Evolutionary conservation across 1,284 basidiomycete genomes (phyloP).

Genomic region (Ustilago bromivora): DNA sequence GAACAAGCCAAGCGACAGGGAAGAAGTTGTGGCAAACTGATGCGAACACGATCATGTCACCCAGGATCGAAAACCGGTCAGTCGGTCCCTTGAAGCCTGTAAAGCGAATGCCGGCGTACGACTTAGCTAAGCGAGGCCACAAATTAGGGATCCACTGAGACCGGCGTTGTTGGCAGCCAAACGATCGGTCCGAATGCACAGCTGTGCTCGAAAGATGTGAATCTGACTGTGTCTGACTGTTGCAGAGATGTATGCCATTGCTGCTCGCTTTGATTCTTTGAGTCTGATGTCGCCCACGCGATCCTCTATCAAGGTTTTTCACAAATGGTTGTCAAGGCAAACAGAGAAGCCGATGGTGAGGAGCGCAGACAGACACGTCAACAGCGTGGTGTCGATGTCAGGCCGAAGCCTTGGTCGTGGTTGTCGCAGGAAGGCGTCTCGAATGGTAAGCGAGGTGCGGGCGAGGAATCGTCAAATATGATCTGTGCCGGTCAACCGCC

Average conservation of each 20-base stretch:
- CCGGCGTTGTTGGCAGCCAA: constrained; percentile 3
- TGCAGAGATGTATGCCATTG: too few species aligned
- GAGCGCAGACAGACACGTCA: too few species aligned
- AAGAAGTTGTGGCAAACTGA: constrained; percentile 13
- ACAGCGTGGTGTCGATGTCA: too few species aligned
- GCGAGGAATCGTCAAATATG: neutral
- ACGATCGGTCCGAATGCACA: constrained; percentile 3
- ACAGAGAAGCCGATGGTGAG: too few species aligned
- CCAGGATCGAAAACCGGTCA: neutral
- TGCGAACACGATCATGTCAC: constrained; percentile 1
- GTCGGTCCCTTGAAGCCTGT: constrained; percentile 1
- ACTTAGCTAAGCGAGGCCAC: constrained; percentile 2
- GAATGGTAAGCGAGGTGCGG: neutral
- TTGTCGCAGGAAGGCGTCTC: constrained; percentile 2
- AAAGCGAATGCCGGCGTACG: constrained; percentile 18
- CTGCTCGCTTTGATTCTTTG: too few species aligned
- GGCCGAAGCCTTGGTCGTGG: neutral
- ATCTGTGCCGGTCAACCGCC: neutral
- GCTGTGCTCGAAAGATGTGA: neutral
- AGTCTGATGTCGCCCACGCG: too few species aligned
- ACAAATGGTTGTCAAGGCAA: too few species aligned
- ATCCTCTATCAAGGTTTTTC: too few species aligned
- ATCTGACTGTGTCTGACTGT: neutral
- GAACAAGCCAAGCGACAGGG: constrained; percentile 9
- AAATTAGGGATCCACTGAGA: constrained; percentile 13